Conservation (phyloP, 768 basidiomycete species). For the Glaciozyma antarctica region DNA sequence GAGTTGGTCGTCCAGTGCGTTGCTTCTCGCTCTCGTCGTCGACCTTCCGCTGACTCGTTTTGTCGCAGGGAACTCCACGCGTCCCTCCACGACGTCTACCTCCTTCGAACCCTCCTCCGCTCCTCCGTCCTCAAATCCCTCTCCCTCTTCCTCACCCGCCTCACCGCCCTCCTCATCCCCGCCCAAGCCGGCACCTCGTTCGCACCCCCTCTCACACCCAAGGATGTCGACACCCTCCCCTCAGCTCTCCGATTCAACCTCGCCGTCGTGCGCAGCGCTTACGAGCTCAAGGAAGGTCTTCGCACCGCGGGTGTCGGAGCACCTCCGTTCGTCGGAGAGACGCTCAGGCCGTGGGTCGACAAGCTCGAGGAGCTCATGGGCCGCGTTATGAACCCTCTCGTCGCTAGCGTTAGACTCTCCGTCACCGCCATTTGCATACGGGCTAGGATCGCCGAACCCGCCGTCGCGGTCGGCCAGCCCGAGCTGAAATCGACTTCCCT, state of each 20-base stretch:
- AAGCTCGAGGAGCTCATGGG: conserved; percentile 33
- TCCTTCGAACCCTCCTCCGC: conserved; percentile 33
- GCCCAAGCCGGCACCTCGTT: conserved; percentile 30
- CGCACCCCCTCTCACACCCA: conserved; percentile 12
- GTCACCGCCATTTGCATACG: conserved; percentile 10
- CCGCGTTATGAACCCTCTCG: conserved; percentile 32
- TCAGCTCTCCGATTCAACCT: conserved; percentile 26
- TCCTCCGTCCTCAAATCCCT: conserved; percentile 34
- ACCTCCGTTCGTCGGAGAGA: conserved; percentile 31
- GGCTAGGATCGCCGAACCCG: conserved; percentile 1
- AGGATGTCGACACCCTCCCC: conserved; percentile 25
- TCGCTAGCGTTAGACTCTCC: conserved; percentile 19
- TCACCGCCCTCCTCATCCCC: conserved; percentile 31
- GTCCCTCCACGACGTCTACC: conserved; percentile 33
- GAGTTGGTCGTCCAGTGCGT: conserved; percentile 29
- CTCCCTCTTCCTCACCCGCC: conserved; percentile 35
- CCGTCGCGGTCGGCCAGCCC: not conserved
- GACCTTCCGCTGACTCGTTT: not conserved
- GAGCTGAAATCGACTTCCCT: not conserved
- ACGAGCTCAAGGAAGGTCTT: conserved; percentile 28
- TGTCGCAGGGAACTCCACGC: conserved; percentile 30
- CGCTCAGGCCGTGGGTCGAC: conserved; percentile 32
- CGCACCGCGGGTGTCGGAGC: conserved; percentile 9
- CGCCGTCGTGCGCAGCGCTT: conserved; percentile 32
- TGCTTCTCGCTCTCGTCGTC: no score